Conservation (phyloP, 495 filamentous ascomycete species). For the Penicillium argentinense region DNA sequence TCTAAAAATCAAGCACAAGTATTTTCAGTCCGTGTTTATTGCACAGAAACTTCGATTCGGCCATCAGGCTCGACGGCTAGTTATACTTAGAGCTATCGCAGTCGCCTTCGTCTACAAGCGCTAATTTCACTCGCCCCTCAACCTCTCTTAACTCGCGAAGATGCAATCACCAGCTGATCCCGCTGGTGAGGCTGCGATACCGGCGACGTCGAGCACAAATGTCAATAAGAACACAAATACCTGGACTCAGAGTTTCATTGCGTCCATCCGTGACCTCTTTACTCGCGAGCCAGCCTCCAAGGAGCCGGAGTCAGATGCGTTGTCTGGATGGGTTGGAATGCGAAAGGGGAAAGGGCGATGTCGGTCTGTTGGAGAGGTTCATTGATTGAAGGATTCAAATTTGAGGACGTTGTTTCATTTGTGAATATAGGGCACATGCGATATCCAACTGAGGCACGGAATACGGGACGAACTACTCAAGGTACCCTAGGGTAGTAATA, state of each 20-base stretch:
- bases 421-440: too few species aligned
- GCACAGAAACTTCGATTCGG: too few species aligned
- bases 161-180: background rate
- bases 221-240: background rate
- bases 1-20: too few species aligned
- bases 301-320: conserved; percentile 22
- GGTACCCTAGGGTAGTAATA: too few species aligned
- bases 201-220: background rate
- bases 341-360: conserved; percentile 18
- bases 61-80: too few species aligned
- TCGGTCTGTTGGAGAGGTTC: conserved; percentile 24
- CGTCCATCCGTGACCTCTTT: conserved; percentile 16
- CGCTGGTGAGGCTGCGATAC: background rate
- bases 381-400: conserved; percentile 10
- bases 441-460: too few species aligned
- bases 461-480: too few species aligned
- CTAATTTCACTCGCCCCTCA: background rate
- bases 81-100: too few species aligned
- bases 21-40: too few species aligned
- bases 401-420: too few species aligned
- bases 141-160: background rate
- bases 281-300: background rate
- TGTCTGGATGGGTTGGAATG: conserved; percentile 25
- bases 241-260: conserved; percentile 12
- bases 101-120: background rate